phyloP scores from a whole-genome alignment of 2,329 filamentous ascomycete genomes.

The Cladosporium sp. region DNA sequence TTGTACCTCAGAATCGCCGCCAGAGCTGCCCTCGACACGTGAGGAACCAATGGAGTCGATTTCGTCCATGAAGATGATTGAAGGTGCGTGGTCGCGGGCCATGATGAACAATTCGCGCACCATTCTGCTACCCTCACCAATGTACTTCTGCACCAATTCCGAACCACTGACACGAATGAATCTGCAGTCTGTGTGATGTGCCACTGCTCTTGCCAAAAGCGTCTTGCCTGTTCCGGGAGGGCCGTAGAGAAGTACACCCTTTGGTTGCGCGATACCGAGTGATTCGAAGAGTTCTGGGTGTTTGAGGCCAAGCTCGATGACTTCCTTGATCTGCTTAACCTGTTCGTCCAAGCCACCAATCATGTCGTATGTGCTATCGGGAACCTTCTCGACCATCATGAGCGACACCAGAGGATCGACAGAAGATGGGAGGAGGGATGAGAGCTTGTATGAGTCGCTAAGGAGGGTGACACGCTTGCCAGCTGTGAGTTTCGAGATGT shows the following conservation, averaged over 20 bases:
- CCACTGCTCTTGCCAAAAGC: slow-evolving; percentile 86
- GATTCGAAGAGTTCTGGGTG: slow-evolving; percentile 98
- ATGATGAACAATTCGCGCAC: slow-evolving; percentile 98
- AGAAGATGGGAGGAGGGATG: slow-evolving; percentile 96
- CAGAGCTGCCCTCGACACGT: slow-evolving; percentile 98
- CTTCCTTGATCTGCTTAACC: slow-evolving; percentile 99
- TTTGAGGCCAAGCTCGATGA: slow-evolving; percentile 96
- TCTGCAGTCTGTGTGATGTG: slow-evolving; percentile 98
- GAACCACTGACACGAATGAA: slow-evolving; percentile 97
- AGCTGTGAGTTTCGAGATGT: slow-evolving; percentile 90
- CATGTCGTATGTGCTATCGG: slow-evolving; percentile 99
- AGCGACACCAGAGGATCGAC: slow-evolving; percentile 97
- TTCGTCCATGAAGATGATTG: slow-evolving; percentile 99
- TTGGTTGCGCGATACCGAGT: slow-evolving; percentile 96
- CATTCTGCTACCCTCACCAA: slow-evolving; percentile 96
- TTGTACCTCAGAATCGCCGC: slow-evolving; percentile 94
- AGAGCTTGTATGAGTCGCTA: slow-evolving; percentile 96
- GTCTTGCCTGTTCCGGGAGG: slow-evolving; percentile 98
- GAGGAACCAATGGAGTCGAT: slow-evolving; percentile 97
- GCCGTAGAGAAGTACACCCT: slow-evolving; percentile 93
- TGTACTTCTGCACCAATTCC: slow-evolving; percentile 98
- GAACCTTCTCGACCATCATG: slow-evolving; percentile 99
- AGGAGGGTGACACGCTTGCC: slow-evolving; percentile 96
- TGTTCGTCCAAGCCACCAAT: slow-evolving; percentile 98
- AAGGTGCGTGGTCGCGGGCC: slow-evolving; percentile 95